Evolutionary conservation across 192 early-diverging fungal genomes (phyloP).

Genomic region (Gorgonomyces haynaldii): DNA sequence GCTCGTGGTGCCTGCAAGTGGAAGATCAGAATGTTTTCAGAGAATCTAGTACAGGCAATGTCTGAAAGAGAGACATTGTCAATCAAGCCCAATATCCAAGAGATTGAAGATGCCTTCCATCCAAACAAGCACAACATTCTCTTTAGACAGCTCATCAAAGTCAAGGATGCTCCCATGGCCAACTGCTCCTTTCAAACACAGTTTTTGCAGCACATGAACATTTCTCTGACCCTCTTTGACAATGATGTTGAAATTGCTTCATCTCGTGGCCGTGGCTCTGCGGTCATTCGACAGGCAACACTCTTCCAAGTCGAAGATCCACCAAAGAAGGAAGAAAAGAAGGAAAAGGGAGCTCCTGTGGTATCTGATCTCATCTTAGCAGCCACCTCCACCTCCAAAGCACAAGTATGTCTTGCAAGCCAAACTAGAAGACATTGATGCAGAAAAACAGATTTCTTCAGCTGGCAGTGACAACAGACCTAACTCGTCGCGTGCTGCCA

Average conservation of each 20-base stretch:
- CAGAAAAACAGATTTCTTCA: constrained; percentile 9
- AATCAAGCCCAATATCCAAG: constrained; percentile 33
- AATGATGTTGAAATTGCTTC: constrained; percentile 37
- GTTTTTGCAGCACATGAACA: constrained; percentile 28
- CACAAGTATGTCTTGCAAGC: constrained; percentile 42
- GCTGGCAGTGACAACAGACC: constrained; percentile 12
- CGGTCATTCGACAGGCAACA: constrained; percentile 19
- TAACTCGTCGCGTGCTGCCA: constrained; percentile 14
- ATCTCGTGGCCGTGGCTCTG: constrained; percentile 29
- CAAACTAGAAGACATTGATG: constrained; percentile 9
- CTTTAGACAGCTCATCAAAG: constrained; percentile 37
- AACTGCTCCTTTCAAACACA: constrained; percentile 32
- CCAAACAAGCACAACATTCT: constrained; percentile 49
- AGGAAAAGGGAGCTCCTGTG: constrained; percentile 20
- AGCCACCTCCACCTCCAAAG: constrained; percentile 14
- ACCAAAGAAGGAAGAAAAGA: constrained; percentile 17
- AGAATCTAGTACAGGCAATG: constrained; percentile 10
- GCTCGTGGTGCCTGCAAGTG: constrained; percentile 28
- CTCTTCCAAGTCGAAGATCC: constrained; percentile 28
- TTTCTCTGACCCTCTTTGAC: constrained; percentile 41
- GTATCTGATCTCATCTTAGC: not conserved
- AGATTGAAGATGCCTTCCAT: constrained; percentile 39
- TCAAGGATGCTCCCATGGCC: constrained; percentile 37
- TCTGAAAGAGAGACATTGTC: constrained; percentile 22
- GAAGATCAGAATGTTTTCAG: constrained; percentile 37